Conservation (phyloP, 2,329 filamentous ascomycete genomes). For the Aspergillus sp. region DNA sequence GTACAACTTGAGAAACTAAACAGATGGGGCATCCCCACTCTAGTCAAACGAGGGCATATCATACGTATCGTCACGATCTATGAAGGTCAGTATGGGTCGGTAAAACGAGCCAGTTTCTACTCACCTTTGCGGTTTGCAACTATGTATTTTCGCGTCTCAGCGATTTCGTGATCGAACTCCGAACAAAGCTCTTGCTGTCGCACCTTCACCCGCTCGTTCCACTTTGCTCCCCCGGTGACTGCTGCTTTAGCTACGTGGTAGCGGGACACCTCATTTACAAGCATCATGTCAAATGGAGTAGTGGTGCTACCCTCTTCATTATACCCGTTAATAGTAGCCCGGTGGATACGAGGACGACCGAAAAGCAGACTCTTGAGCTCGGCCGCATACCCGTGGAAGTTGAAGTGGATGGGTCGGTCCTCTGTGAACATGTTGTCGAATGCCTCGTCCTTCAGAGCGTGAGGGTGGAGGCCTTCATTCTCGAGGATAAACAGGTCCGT, state of each 20-base stretch:
- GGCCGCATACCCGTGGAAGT: constrained; percentile 65
- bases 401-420: constrained; percentile 60
- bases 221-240: constrained; percentile 48
- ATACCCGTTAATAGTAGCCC: constrained; percentile 60
- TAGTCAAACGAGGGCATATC: constrained; percentile 30
- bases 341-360: constrained; percentile 52
- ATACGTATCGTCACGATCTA: constrained; percentile 56
- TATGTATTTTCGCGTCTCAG: constrained; percentile 56
- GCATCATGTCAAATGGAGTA: constrained; percentile 70
- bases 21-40: background rate
- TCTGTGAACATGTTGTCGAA: constrained; percentile 60
- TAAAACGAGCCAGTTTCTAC: constrained; percentile 17
- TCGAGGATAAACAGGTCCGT: constrained; percentile 65
- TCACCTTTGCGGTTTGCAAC: constrained; percentile 53
- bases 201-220: constrained; percentile 50
- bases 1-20: background rate
- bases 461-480: constrained; percentile 57
- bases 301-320: constrained; percentile 67
- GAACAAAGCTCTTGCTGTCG: constrained; percentile 48
- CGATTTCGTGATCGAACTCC: constrained; percentile 51
- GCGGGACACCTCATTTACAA: constrained; percentile 60
- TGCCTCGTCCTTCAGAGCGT: constrained; percentile 53
- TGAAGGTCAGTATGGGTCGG: background rate
- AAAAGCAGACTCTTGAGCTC: constrained; percentile 64
- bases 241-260: constrained; percentile 61